phyloP scores from a whole-genome alignment of 2,329 filamentous ascomycete species.

The Cytospora chrysosperma region DNA sequence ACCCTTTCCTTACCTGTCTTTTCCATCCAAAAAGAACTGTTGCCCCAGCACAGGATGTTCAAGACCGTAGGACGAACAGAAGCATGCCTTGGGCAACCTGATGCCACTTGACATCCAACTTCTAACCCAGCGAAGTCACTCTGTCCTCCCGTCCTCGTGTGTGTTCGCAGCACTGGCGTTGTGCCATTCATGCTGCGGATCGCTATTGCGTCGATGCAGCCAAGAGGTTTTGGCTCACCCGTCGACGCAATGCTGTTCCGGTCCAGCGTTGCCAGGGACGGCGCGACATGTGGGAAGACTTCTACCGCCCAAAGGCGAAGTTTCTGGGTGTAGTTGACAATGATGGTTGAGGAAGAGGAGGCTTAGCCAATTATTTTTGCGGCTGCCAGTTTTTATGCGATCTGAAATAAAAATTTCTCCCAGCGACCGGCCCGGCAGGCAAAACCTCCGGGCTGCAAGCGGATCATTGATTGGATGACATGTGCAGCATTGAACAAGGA shows the following conservation, averaged over 20 bases:
- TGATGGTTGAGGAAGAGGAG: background rate
- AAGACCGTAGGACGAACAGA: too few species aligned
- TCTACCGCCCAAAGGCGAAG: background rate
- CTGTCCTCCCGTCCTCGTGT: background rate
- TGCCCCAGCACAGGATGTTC: background rate
- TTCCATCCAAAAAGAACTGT: too few species aligned
- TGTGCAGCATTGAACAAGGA: too few species aligned
- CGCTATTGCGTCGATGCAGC: background rate
- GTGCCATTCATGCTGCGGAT: background rate
- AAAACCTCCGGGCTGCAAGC: background rate
- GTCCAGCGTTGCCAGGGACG: background rate
- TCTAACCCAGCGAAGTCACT: background rate
- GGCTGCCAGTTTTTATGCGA: conserved; percentile 17
- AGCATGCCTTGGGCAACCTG: background rate
- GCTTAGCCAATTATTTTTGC: background rate
- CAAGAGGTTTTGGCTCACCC: too few species aligned
- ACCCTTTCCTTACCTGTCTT: background rate
- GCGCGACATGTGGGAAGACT: background rate
- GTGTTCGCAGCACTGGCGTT: background rate
- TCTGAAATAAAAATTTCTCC: background rate
- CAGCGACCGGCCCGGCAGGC: background rate
- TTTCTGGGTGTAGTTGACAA: background rate
- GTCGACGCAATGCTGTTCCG: background rate
- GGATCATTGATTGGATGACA: too few species aligned
- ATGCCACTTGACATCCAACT: conserved; percentile 9